phyloP scores from a whole-genome alignment of 1,284 basidiomycete species.

The Tremellales sp. region DNA sequence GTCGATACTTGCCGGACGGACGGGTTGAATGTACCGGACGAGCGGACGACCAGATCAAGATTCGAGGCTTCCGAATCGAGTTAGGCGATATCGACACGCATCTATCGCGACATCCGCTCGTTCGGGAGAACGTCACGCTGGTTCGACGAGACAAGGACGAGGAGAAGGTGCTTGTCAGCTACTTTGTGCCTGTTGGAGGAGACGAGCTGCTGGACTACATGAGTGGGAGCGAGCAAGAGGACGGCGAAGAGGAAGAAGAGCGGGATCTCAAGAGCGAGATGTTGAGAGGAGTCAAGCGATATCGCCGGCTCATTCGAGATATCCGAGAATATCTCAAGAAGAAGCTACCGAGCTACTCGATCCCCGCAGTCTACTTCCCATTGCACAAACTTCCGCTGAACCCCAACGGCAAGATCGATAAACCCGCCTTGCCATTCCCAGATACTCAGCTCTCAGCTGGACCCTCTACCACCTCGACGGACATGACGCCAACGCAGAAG shows the following conservation, averaged over 20 bases:
- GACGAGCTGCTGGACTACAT: constrained; percentile 67
- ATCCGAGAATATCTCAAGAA: constrained; percentile 95
- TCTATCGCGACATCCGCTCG: constrained; percentile 85
- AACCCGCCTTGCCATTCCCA: constrained; percentile 96
- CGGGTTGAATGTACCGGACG: constrained; percentile 95
- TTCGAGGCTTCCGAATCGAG: constrained; percentile 98
- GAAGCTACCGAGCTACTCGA: constrained; percentile 90
- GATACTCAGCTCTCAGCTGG: constrained; percentile 77
- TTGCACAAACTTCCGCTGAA: constrained; percentile 94
- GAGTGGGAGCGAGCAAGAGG: constrained; percentile 60
- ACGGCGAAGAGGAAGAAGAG: constrained; percentile 55
- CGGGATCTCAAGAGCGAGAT: constrained; percentile 53
- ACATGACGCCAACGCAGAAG: constrained; percentile 68
- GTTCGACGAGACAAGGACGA: constrained; percentile 98
- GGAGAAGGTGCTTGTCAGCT: constrained; percentile 97
- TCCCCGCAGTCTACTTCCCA: constrained; percentile 92
- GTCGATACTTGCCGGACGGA: constrained; percentile 88
- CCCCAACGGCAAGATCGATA: constrained; percentile 99
- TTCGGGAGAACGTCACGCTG: constrained; percentile 95
- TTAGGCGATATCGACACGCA: constrained; percentile 98
- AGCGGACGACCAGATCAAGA: constrained; percentile 99
- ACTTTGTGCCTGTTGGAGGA: constrained; percentile 86
- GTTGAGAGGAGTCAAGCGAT: constrained; percentile 70
- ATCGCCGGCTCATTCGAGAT: constrained; percentile 84
- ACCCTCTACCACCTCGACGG: constrained; percentile 39